Evolutionary conservation across 768 basidiomycete species (phyloP), one percentile per base, ranked within the genome.

Genomic region (Russula brevipes): DNA sequence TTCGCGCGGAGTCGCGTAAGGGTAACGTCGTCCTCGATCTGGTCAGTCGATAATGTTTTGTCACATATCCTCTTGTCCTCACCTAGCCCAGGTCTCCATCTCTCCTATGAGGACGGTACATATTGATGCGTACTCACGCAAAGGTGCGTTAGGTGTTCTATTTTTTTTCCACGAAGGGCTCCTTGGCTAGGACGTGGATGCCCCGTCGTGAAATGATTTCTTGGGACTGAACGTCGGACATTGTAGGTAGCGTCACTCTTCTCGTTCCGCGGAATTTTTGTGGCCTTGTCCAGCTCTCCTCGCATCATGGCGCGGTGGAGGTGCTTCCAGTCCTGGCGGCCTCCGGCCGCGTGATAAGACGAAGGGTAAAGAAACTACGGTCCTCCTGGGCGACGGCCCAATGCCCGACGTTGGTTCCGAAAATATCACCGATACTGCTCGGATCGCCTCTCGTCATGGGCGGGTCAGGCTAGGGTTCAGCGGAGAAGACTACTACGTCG

Each of bases 221-320:
- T 19, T 36, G 44, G 14, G n/a, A 24, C 64, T 60, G 42, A 60
- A 17, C 33, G 45, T 31, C 11, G 5, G 17, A 30, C 10, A 10
- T 14, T 12, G 5, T 47, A 67, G 66, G 66, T 42, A 56, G 17
- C 51, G 39, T 61, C 30, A 59, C 59, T 7, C 57, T 68, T 17
- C 45, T 68, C 19, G 31, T 68, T 36, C 66, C 66, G 17, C 66
- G 64, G 17, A 66, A n/a, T 51, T 68, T 56, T 58, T 35, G 36
- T 14, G 66, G 66, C n/a, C 47, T 68, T 36, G 47, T 68, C 38
- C 57, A 68, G 19, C 57, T 68, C 39, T 58, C 46, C 44, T 52
- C 19, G 24, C 64, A 54, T 31, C 1, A 45, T n/a, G 46, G 57
- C 9, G 2, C 4, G 4, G 57, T 66, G 19, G 57, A 66, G 19